phyloP scores from a whole-genome alignment of 805 yeast genomes.

The Saccharomycodes ludwigii region DNA sequence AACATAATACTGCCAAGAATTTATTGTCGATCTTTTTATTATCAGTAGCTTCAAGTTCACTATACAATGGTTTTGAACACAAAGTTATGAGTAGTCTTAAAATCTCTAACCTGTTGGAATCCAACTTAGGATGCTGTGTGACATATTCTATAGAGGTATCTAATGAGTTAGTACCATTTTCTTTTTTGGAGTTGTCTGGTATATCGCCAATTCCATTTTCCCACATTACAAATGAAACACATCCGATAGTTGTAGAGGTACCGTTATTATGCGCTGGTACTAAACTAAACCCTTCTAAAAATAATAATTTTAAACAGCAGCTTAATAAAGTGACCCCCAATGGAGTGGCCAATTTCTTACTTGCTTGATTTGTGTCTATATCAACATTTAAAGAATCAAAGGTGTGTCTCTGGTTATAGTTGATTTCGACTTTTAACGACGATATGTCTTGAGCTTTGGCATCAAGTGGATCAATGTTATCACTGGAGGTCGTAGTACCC shows the following conservation, averaged over 20 bases:
- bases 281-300: constrained; percentile 19
- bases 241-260: constrained; percentile 19
- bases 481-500: constrained; percentile 12
- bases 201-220: constrained; percentile 63
- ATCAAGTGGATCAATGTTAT: constrained; percentile 12
- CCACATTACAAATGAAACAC: constrained; percentile 41
- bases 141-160: no score
- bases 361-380: constrained; percentile 7
- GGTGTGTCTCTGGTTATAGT: constrained; percentile 3
- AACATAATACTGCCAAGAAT: constrained; percentile 43
- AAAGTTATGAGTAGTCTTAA: constrained; percentile 49
- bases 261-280: constrained; percentile 11
- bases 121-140: constrained; percentile 31
- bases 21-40: constrained; percentile 37
- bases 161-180: constrained; percentile 19
- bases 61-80: constrained; percentile 50
- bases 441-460: constrained; percentile 10
- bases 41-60: constrained; percentile 28
- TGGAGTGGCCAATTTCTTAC: constrained; percentile 15
- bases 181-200: constrained; percentile 7
- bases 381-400: background rate
- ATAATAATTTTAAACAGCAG: constrained; percentile 16
- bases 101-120: constrained; percentile 56
- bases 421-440: constrained; percentile 6
- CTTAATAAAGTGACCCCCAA: constrained; percentile 24